phyloP scores from a whole-genome alignment of 441 rosid genomes.

The Adansonia gregorii region DNA sequence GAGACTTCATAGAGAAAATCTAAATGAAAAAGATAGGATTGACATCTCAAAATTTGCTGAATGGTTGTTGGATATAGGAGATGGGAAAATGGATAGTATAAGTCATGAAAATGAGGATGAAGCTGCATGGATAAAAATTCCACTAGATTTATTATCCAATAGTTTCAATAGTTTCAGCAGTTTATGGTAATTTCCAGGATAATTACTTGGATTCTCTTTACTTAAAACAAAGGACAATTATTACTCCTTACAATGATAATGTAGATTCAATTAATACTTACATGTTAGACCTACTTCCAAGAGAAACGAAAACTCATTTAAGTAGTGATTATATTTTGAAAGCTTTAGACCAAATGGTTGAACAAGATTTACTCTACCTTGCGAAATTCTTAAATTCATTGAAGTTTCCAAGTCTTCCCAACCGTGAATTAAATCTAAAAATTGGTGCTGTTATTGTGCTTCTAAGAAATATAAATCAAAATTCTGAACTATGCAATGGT shows the following conservation, averaged over 20 bases:
- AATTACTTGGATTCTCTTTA: not conserved
- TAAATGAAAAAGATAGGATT: rapidly evolving
- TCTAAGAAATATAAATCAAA: not conserved
- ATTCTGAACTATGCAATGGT: not conserved
- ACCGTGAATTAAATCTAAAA: not conserved
- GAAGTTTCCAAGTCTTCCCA: not conserved
- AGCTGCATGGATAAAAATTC: not conserved
- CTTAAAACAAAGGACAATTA: not conserved
- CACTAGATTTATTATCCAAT: not conserved
- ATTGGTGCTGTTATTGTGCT: not conserved
- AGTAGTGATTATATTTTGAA: not conserved
- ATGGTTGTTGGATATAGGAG: not conserved
- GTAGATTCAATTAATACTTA: not conserved
- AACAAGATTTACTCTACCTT: not conserved
- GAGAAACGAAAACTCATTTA: not conserved
- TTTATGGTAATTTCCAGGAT: not conserved
- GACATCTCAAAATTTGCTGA: not conserved
- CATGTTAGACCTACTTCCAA: rapidly evolving
- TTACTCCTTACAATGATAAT: not conserved
- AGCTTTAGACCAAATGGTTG: too few relatives aligned
- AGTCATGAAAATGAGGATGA: not conserved
- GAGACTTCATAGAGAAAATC: not conserved
- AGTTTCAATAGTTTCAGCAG: not conserved
- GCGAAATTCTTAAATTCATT: not conserved
- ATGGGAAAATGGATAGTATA: not conserved